These are phyloP conservation scores for Pulveroboletus sp. DNA, from an alignment of 768 basidiomycete genomes.

Conservation along the genomic window DNA sequence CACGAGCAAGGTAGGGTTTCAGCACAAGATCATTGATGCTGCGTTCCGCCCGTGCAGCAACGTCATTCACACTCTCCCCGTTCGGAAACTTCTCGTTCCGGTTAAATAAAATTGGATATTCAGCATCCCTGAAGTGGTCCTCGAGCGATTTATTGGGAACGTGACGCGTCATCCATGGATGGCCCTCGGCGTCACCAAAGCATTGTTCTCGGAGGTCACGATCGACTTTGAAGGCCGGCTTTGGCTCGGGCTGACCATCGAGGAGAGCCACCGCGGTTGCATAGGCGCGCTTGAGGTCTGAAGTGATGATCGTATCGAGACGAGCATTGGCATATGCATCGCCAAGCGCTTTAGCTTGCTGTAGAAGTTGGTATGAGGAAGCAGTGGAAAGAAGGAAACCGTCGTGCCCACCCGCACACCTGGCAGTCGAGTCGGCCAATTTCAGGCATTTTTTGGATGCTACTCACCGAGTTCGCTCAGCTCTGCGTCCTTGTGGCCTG, in stretches of 20 bases:
- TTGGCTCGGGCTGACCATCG: constrained; percentile 44
- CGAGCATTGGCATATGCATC: constrained; percentile 44
- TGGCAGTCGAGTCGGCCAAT: constrained; percentile 23
- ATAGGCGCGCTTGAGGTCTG: constrained; percentile 61
- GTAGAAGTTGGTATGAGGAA: background rate
- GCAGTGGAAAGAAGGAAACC: background rate
- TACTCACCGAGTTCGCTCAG: constrained; percentile 70
- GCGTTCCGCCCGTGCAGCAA: constrained; percentile 51
- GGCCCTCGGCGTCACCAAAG: constrained; percentile 72
- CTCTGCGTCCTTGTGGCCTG: constrained; percentile 72
- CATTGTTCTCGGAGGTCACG: constrained; percentile 62
- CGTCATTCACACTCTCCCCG: constrained; percentile 70
- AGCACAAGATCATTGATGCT: constrained; percentile 52
- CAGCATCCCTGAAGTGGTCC: constrained; percentile 50
- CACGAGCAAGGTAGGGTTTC: constrained; percentile 47
- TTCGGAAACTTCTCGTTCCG: constrained; percentile 58
- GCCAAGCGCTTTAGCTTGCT: constrained; percentile 69
- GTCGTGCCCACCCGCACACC: constrained; percentile 50
- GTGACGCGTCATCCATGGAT: constrained; percentile 37
- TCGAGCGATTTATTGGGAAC: constrained; percentile 32
- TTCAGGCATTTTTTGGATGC: background rate
- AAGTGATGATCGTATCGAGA: constrained; percentile 61
- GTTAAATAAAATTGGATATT: constrained; percentile 48
- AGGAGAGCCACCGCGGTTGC: constrained; percentile 59
- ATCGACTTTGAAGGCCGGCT: constrained; percentile 47